Conservation (phyloP, 2,329 filamentous ascomycete species). For the Akanthomyces muscarius region DNA sequence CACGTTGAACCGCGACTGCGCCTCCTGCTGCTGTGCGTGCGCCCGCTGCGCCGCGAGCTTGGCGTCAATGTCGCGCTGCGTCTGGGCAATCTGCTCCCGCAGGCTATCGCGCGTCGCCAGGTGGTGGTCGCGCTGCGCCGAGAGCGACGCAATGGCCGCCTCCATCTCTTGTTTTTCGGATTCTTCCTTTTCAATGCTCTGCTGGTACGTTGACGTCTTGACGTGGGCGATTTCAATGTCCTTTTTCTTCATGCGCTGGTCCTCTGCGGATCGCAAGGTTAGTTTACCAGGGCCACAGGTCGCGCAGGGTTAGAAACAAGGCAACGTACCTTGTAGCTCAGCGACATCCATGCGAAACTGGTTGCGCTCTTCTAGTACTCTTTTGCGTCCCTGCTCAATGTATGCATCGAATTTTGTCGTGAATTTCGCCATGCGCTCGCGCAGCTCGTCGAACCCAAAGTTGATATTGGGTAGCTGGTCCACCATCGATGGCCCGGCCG, state of each 20-base stretch:
- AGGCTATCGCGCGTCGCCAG: constrained; percentile 53
- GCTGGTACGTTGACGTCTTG: constrained; percentile 66
- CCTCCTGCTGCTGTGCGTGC: constrained; percentile 70
- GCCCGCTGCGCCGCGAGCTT: constrained; percentile 67
- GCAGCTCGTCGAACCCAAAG: constrained; percentile 93
- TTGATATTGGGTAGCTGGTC: constrained; percentile 83
- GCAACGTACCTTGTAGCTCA: constrained; percentile 72
- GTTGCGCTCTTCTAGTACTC: constrained; percentile 88
- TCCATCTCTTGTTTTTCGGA: constrained; percentile 75
- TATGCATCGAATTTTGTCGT: constrained; percentile 88
- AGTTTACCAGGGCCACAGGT: not conserved
- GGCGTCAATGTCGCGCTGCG: constrained; percentile 66
- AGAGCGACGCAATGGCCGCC: constrained; percentile 54
- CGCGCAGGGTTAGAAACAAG: too few species aligned
- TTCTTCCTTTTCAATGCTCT: constrained; percentile 71
- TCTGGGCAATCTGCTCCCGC: constrained; percentile 59
- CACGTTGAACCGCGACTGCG: constrained; percentile 81
- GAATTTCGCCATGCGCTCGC: constrained; percentile 92
- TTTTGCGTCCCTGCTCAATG: constrained; percentile 85
- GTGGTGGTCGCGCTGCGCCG: constrained; percentile 58
- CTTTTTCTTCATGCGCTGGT: constrained; percentile 82
- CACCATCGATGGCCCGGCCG: constrained; percentile 62
- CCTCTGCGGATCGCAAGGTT: constrained; percentile 54
- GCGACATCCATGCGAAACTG: constrained; percentile 87
- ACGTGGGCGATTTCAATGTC: constrained; percentile 79